A percentile compares a stretch with the other conserved stretches of the same genome.
These are phyloP conservation scores for Solanum bukasovii DNA, from an alignment of 257 asterid species.

Conservation along the genomic window DNA sequence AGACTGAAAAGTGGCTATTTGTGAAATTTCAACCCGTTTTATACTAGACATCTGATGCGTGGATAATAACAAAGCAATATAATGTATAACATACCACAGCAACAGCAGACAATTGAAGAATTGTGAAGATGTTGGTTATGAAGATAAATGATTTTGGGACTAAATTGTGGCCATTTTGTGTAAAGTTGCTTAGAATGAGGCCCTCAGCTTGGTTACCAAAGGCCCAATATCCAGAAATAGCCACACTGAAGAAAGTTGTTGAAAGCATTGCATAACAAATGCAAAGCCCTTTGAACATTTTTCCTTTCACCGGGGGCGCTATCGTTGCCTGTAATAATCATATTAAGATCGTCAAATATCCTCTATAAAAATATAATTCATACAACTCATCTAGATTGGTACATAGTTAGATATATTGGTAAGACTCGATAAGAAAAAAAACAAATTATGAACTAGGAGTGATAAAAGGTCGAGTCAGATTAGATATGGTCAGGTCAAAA, in stretches of 20 bases:
- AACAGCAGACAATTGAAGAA: conserved; percentile 83
- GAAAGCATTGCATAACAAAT: conserved; percentile 55
- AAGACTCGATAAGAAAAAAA: background rate
- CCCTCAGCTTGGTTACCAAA: conserved; percentile 61
- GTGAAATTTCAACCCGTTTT: background rate
- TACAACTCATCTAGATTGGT: background rate
- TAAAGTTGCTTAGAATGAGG: conserved; percentile 57
- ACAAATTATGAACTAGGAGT: background rate
- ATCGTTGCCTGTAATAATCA: conserved; percentile 51
- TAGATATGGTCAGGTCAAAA: background rate
- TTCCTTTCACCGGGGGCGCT: conserved; percentile 85
- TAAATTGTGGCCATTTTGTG: conserved; percentile 37
- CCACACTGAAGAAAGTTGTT: conserved; percentile 64
- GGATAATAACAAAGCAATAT: background rate
- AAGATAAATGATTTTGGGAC: conserved; percentile 66
- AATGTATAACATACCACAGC: conserved; percentile 44
- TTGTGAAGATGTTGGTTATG: conserved; percentile 57
- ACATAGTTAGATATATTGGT: background rate
- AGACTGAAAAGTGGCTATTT: background rate
- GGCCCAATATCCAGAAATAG: conserved; percentile 89
- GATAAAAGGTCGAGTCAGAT: background rate
- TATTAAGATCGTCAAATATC: background rate
- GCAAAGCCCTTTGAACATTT: conserved; percentile 84
- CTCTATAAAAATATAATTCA: background rate
- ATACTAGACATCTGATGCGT: background rate